phyloP scores from a whole-genome alignment of 2,329 filamentous ascomycete species.

The Stromatinia cepivora region DNA sequence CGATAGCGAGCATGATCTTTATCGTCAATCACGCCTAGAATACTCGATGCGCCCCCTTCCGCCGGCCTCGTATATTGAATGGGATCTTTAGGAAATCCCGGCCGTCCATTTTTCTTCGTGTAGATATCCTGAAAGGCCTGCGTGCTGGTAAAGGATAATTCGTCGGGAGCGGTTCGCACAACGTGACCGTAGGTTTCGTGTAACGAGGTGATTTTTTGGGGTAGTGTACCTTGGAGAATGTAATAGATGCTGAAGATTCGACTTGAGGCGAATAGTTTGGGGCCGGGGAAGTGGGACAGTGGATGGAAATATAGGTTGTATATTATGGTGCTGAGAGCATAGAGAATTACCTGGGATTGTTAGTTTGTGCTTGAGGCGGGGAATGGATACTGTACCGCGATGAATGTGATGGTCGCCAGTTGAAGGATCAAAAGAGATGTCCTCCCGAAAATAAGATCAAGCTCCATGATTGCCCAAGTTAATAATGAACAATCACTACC shows the following conservation, averaged over 20 bases:
- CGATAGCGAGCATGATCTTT: slow-evolving; percentile 35
- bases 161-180: slow-evolving; percentile 38
- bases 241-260: slow-evolving; percentile 17
- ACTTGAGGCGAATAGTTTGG: slow-evolving; percentile 29
- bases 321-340: slow-evolving; percentile 1
- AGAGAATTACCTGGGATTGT: background rate
- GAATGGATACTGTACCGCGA: background rate
- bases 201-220: slow-evolving; percentile 22
- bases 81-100: slow-evolving; percentile 1
- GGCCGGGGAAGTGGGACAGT: slow-evolving; percentile 40
- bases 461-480: too few species aligned
- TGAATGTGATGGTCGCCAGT: too few species aligned
- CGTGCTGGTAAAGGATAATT: slow-evolving; percentile 35
- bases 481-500: too few species aligned
- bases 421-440: too few species aligned
- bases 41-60: background rate
- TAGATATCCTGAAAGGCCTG: slow-evolving; percentile 15
- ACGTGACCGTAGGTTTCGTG: slow-evolving; percentile 39
- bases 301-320: slow-evolving; percentile 38
- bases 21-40: background rate
- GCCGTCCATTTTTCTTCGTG: background rate
- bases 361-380: background rate
- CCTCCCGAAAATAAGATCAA: too few species aligned
- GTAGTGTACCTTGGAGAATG: slow-evolving; percentile 14
- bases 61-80: background rate